These are phyloP conservation scores for Flaveria trinervia DNA, from an alignment of 129 eudicot species.

Conservation along the genomic window DNA sequence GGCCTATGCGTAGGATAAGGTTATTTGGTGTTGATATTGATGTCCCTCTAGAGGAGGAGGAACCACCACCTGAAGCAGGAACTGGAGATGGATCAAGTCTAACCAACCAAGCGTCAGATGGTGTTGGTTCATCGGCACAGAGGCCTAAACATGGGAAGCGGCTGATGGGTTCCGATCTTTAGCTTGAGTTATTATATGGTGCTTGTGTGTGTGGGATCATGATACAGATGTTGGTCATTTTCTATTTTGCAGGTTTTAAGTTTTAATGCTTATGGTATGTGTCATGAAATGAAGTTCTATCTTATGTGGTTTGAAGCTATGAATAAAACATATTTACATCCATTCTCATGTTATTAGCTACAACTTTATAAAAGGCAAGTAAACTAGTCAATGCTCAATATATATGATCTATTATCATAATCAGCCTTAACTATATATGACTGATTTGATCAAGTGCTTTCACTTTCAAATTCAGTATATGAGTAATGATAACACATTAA, in stretches of 20 bases:
- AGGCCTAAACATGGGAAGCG: conserved; percentile 20
- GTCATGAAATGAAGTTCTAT: conserved; percentile 6
- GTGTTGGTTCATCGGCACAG: conserved; percentile 12
- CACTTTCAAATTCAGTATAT: not conserved
- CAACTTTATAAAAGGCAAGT: not conserved
- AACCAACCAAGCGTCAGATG: not conserved
- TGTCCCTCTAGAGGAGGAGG: conserved; percentile 1
- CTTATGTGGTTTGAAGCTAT: not conserved
- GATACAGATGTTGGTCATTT: not conserved
- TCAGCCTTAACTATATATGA: not conserved
- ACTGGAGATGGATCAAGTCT: not conserved
- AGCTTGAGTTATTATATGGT: not conserved
- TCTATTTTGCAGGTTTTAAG: not conserved
- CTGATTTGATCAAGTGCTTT: not conserved
- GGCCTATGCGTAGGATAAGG: not conserved
- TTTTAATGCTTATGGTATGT: not conserved
- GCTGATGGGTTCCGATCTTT: conserved; percentile 20
- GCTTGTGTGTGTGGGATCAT: not conserved
- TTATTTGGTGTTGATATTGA: conserved; percentile 10
- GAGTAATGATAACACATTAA: not conserved
- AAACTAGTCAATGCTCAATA: too few relatives aligned
- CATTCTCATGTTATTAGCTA: not conserved
- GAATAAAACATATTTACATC: not conserved
- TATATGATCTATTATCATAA: not conserved
- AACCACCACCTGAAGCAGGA: not conserved